Percentiles rank a stretch among this genome's conserved stretches.
These are phyloP conservation scores for Musa beccarii DNA, from an alignment of 176 grass and related monocot genomes.

Conservation along the genomic window DNA sequence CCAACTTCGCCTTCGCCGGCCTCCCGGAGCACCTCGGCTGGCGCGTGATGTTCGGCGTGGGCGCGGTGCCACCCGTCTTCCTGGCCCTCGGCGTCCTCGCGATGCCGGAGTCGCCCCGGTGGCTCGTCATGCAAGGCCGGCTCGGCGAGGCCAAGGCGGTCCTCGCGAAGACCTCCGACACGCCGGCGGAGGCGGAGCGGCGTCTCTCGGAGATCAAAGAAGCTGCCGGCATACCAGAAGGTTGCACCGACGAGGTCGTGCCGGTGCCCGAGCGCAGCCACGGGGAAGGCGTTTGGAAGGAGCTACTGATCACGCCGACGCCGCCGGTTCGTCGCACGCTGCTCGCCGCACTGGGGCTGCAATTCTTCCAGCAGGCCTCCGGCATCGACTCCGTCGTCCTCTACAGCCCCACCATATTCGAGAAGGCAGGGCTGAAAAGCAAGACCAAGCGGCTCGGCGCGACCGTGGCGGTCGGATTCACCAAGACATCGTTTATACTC, in stretches of 20 bases:
- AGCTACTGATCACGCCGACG: slow-evolving; percentile 53
- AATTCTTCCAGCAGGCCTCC: slow-evolving; percentile 80
- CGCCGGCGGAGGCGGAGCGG: slow-evolving; percentile 38
- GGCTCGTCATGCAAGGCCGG: slow-evolving; percentile 80
- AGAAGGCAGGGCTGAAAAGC: slow-evolving; percentile 37
- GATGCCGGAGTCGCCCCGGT: slow-evolving; percentile 91
- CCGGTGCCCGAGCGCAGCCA: neutral
- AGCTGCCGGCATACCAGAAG: slow-evolving; percentile 38
- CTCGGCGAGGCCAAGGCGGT: slow-evolving; percentile 42
- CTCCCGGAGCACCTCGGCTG: slow-evolving; percentile 55
- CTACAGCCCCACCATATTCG: slow-evolving; percentile 64
- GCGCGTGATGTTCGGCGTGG: slow-evolving; percentile 68
- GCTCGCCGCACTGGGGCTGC: slow-evolving; percentile 53
- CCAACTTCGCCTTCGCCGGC: slow-evolving; percentile 66
- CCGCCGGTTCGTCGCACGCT: slow-evolving; percentile 50
- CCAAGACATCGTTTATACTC: slow-evolving; percentile 61
- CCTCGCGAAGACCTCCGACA: slow-evolving; percentile 44
- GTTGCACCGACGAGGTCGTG: slow-evolving; percentile 12
- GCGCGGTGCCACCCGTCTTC: slow-evolving; percentile 51
- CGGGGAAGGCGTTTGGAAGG: slow-evolving; percentile 56
- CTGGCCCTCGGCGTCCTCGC: slow-evolving; percentile 44
- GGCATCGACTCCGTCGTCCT: slow-evolving; percentile 77
- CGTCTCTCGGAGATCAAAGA: slow-evolving; percentile 52
- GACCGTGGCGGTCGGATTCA: slow-evolving; percentile 56
- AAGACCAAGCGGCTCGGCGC: slow-evolving; percentile 27